phyloP scores from a whole-genome alignment of 2,329 filamentous ascomycete species.

The Sphaerulina vaccinii region DNA sequence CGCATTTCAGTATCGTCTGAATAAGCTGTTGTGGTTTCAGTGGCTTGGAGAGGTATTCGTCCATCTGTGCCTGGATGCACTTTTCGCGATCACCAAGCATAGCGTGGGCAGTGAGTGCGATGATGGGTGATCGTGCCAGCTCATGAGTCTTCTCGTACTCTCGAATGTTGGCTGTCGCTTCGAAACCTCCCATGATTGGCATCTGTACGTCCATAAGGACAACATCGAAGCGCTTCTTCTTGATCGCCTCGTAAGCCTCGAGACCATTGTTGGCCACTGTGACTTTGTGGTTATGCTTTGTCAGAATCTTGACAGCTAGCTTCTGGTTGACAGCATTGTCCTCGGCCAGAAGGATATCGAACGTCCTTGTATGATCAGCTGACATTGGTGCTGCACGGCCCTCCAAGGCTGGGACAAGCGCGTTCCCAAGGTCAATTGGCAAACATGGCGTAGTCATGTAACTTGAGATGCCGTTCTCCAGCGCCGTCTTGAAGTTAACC shows the following conservation, averaged over 20 bases:
- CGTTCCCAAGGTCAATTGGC: slow-evolving; percentile 90
- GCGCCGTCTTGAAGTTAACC: slow-evolving; percentile 86
- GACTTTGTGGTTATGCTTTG: slow-evolving; percentile 92
- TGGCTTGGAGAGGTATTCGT: slow-evolving; percentile 96
- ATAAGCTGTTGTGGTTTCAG: slow-evolving; percentile 96
- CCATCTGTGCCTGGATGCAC: slow-evolving; percentile 98
- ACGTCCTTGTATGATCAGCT: slow-evolving; percentile 90
- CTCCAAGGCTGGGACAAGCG: slow-evolving; percentile 92
- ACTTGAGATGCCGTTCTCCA: slow-evolving; percentile 95
- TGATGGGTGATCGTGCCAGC: slow-evolving; percentile 84
- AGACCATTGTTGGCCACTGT: slow-evolving; percentile 93
- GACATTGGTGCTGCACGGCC: slow-evolving; percentile 87
- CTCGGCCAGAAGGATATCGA: slow-evolving; percentile 91
- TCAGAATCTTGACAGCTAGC: slow-evolving; percentile 91
- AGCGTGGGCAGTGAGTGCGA: slow-evolving; percentile 93
- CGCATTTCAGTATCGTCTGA: slow-evolving; percentile 95
- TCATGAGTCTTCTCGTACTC: slow-evolving; percentile 85
- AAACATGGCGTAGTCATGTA: slow-evolving; percentile 98
- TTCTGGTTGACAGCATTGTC: slow-evolving; percentile 98
- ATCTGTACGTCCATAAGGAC: slow-evolving; percentile 99
- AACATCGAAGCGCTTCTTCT: slow-evolving; percentile 89
- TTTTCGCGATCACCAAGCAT: slow-evolving; percentile 98
- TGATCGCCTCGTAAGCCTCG: slow-evolving; percentile 89
- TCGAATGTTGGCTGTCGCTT: slow-evolving; percentile 93
- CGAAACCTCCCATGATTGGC: slow-evolving; percentile 99